Percentiles rank a stretch among this genome's conserved stretches.
Evolutionary conservation across 108 stramenopile genomes (phyloP).

Genomic region (Mediolabrus comicus): DNA sequence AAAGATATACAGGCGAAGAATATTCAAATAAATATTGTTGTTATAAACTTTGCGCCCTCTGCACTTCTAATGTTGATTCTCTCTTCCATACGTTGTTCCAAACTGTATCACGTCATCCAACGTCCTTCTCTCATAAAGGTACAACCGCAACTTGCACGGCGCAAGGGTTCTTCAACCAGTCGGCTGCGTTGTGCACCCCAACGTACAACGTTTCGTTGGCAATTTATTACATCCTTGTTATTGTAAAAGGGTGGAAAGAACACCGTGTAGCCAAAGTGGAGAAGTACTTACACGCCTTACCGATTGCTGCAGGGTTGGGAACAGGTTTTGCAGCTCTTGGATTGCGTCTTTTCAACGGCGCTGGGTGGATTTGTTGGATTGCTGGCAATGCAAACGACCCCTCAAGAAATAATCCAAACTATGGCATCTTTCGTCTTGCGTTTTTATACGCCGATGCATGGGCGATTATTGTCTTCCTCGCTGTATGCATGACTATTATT

Average conservation of each 20-base stretch:
- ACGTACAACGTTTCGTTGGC: slow-evolving; percentile 25
- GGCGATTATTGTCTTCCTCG: slow-evolving; percentile 7
- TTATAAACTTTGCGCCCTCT: too few relatives aligned
- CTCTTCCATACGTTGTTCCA: too few relatives aligned
- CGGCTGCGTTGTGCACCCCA: slow-evolving; percentile 7
- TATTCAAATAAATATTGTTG: too few relatives aligned
- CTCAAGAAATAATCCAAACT: not conserved
- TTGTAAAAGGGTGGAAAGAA: slow-evolving; percentile 24
- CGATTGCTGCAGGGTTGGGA: slow-evolving; percentile 1
- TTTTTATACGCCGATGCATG: slow-evolving; percentile 9
- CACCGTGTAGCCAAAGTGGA: not conserved
- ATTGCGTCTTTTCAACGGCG: slow-evolving; percentile 2
- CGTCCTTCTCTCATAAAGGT: too few relatives aligned
- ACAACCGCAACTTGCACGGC: slow-evolving; percentile 19
- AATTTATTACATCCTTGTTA: slow-evolving; percentile 28
- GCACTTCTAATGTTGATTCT: too few relatives aligned
- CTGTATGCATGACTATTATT: slow-evolving; percentile 2
- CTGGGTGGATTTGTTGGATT: slow-evolving; percentile 11
- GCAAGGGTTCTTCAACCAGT: slow-evolving; percentile 25
- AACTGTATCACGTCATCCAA: too few relatives aligned
- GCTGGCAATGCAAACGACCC: not conserved
- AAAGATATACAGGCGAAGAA: too few relatives aligned
- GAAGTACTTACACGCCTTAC: slow-evolving; percentile 6
- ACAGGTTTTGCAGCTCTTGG: slow-evolving; percentile 13
- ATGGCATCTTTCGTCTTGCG: slow-evolving; percentile 1